phyloP scores from a whole-genome alignment of 2,329 filamentous ascomycete genomes.

The Pyrenochaeta sp. region DNA sequence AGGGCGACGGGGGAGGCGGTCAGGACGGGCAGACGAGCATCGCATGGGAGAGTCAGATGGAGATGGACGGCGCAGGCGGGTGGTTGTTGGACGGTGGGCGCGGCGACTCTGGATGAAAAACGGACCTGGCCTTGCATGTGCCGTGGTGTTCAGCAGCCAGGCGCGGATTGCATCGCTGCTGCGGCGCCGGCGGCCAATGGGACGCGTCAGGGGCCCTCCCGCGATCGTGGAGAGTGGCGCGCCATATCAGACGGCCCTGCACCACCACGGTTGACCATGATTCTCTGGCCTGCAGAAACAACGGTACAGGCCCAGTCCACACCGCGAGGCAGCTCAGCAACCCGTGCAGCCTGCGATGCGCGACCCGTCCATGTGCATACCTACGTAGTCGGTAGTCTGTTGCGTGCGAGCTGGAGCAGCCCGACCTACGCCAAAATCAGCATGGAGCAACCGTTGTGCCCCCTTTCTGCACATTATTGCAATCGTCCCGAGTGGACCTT shows the following conservation, averaged over 20 bases:
- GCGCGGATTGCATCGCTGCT: neutral
- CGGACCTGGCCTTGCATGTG: too few species aligned
- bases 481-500: constrained; percentile 18
- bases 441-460: constrained; percentile 25
- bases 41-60: constrained; percentile 25
- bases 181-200: constrained; percentile 6
- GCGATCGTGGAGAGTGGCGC: constrained; percentile 15
- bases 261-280: too few species aligned
- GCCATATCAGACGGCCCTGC: too few species aligned
- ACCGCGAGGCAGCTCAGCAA: too few species aligned
- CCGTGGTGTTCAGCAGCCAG: constrained; percentile 17
- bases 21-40: constrained; percentile 32
- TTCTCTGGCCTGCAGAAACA: too few species aligned
- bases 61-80: constrained; percentile 20
- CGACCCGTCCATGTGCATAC: too few species aligned
- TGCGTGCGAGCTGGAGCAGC: constrained; percentile 17
- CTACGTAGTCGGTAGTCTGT: too few species aligned
- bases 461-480: constrained; percentile 39
- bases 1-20: constrained; percentile 38
- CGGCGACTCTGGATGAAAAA: constrained; percentile 19
- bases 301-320: too few species aligned
- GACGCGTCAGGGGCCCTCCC: constrained; percentile 8
- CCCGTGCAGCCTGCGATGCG: too few species aligned
- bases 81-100: constrained; percentile 25
- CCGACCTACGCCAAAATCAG: constrained; percentile 27